Conservation (phyloP, 192 early-diverging fungal genomes). For the Backusella australiensis region DNA sequence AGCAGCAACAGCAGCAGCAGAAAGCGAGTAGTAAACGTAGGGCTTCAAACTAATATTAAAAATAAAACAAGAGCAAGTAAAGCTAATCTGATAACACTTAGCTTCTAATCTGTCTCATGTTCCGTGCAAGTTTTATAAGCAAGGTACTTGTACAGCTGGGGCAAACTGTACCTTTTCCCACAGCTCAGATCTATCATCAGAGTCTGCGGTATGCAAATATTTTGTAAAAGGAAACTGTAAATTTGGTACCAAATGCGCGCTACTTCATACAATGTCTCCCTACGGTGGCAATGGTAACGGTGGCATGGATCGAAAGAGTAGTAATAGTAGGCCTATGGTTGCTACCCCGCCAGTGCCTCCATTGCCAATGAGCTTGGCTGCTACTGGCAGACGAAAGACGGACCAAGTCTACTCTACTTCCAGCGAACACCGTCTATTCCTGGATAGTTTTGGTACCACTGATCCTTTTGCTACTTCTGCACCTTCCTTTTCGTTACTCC, state of each 20-base stretch:
- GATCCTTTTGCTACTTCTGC: conserved; percentile 7
- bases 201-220: conserved; percentile 70
- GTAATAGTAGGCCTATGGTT: too few species aligned
- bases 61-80: neutral
- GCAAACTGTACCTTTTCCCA: conserved; percentile 72
- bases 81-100: conserved; percentile 8
- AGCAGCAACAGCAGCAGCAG: neutral
- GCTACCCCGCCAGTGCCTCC: neutral
- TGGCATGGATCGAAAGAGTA: neutral
- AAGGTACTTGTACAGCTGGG: conserved; percentile 71
- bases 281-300: conserved; percentile 6
- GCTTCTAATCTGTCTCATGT: conserved; percentile 53
- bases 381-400: conserved; percentile 9
- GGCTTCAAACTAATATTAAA: neutral
- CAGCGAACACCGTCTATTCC: neutral
- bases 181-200: conserved; percentile 55
- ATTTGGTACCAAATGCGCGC: conserved; percentile 73
- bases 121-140: conserved; percentile 78
- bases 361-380: neutral
- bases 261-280: conserved; percentile 45
- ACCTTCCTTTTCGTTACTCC: conserved; percentile 7
- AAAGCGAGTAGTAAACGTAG: neutral
- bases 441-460: neutral
- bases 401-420: neutral
- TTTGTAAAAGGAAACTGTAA: conserved; percentile 79